Conservation (phyloP, 208 protist species). For the Trypanosoma congolense region DNA sequence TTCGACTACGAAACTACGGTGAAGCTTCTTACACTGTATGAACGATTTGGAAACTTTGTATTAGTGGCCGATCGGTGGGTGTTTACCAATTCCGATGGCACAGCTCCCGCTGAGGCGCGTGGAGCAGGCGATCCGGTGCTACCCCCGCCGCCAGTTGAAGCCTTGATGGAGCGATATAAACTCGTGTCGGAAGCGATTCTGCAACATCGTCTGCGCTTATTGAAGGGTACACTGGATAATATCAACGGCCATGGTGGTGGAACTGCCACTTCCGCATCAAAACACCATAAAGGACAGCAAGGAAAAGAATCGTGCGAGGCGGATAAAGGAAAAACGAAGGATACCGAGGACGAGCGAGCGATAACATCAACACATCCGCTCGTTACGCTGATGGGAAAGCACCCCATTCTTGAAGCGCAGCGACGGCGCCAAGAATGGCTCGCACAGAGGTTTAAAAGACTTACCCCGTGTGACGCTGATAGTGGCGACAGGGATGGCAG, state of each 20-base stretch:
- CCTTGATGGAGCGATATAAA: conserved; percentile 26
- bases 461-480: conserved; percentile 1
- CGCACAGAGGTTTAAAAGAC: conserved; percentile 2
- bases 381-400: conserved; percentile 21
- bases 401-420: conserved; percentile 20
- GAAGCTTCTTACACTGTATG: conserved; percentile 48
- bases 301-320: neutral
- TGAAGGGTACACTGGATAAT: conserved; percentile 3
- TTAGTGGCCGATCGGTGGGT: conserved; percentile 54
- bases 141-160: conserved; percentile 14
- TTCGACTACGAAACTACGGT: conserved; percentile 30
- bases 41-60: conserved; percentile 54
- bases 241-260: neutral
- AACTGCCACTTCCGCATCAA: neutral
- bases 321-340: neutral
- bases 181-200: conserved; percentile 21
- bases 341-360: neutral
- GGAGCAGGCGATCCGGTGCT: neutral
- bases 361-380: conserved; percentile 16
- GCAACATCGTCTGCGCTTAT: conserved; percentile 2
- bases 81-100: conserved; percentile 3
- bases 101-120: neutral
- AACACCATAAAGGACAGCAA: too few relatives aligned
- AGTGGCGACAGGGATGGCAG: neutral
- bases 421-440: conserved; percentile 10